These are phyloP conservation scores for Didymella glomerata DNA, from an alignment of 2,329 filamentous ascomycete species.

Conservation along the genomic window DNA sequence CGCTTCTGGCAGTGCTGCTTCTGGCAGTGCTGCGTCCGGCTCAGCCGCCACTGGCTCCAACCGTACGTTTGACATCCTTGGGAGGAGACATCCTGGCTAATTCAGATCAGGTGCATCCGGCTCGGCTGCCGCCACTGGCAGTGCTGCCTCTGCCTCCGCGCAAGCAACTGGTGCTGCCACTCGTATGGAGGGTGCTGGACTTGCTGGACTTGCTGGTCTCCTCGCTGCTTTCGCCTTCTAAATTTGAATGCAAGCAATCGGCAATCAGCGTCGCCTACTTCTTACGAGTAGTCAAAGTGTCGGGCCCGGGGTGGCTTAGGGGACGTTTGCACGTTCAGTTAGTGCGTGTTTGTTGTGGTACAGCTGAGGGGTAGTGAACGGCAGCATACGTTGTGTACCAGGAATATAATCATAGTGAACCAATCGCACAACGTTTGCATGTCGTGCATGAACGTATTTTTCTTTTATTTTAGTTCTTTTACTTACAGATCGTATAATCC, in stretches of 20 bases:
- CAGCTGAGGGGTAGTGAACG: slow-evolving; percentile 14
- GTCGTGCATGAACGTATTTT: slow-evolving; percentile 1
- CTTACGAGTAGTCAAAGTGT: slow-evolving; percentile 9
- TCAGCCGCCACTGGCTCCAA: slow-evolving; percentile 29
- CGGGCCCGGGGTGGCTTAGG: slow-evolving; percentile 20
- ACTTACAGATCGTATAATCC: background rate
- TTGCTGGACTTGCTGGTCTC: slow-evolving; percentile 48
- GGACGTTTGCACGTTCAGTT: slow-evolving; percentile 5
- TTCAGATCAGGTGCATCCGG: slow-evolving; percentile 12
- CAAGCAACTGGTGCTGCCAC: slow-evolving; percentile 44
- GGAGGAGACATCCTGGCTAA: background rate
- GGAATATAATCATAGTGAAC: background rate
- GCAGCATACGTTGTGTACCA: slow-evolving; percentile 8
- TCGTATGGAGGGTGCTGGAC: slow-evolving; percentile 36
- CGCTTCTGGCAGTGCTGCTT: slow-evolving; percentile 28
- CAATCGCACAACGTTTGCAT: slow-evolving; percentile 4
- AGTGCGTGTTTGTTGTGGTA: slow-evolving; percentile 6
- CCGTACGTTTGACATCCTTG: slow-evolving; percentile 17
- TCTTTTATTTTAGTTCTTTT: background rate
- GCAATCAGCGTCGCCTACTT: background rate
- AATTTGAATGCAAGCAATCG: background rate
- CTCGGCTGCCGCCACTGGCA: slow-evolving; percentile 30
- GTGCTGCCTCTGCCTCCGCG: slow-evolving; percentile 27
- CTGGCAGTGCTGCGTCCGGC: background rate
- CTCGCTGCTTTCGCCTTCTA: slow-evolving; percentile 52